Percentiles rank a stretch among this genome's conserved stretches.
These are phyloP conservation scores for Macrolepiota dolichaula DNA, from an alignment of 768 basidiomycete genomes.

Conservation along the genomic window DNA sequence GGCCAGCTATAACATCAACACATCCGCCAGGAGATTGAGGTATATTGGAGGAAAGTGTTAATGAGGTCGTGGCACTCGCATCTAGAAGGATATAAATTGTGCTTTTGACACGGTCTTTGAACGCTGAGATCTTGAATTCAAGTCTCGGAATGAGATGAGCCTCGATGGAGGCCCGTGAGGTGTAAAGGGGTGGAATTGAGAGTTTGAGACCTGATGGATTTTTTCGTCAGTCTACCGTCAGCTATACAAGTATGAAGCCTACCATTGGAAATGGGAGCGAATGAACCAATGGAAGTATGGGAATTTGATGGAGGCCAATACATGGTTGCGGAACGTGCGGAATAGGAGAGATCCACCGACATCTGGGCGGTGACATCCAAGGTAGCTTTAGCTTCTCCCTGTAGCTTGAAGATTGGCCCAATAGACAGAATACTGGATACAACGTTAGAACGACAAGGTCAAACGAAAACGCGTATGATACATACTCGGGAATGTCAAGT, in stretches of 20 bases:
- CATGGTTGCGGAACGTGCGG: constrained; percentile 1
- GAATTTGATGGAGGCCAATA: constrained; percentile 14
- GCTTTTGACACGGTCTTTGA: constrained; percentile 32
- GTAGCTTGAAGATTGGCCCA: constrained; percentile 5
- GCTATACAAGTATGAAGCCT: constrained; percentile 15
- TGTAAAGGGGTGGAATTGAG: constrained; percentile 33
- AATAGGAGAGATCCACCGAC: constrained; percentile 4
- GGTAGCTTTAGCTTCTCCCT: background rate
- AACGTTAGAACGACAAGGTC: background rate
- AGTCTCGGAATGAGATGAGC: constrained; percentile 48
- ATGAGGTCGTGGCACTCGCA: constrained; percentile 26
- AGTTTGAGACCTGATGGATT: constrained; percentile 31
- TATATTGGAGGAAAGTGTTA: constrained; percentile 15
- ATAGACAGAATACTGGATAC: constrained; percentile 3
- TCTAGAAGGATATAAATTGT: constrained; percentile 40
- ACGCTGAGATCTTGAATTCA: constrained; percentile 40
- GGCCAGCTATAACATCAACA: constrained; percentile 3
- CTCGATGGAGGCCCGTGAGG: constrained; percentile 34
- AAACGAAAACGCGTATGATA: background rate
- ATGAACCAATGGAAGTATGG: constrained; percentile 16
- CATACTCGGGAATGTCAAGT: constrained; percentile 4
- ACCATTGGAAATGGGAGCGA: constrained; percentile 40
- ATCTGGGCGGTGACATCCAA: constrained; percentile 1
- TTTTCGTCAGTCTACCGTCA: background rate
- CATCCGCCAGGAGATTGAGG: constrained; percentile 1